Percentiles rank a stretch among this genome's conserved stretches.
These are phyloP conservation scores for Cercospora brassicicola DNA, from an alignment of 2,329 filamentous ascomycete genomes.

Conservation along the genomic window DNA sequence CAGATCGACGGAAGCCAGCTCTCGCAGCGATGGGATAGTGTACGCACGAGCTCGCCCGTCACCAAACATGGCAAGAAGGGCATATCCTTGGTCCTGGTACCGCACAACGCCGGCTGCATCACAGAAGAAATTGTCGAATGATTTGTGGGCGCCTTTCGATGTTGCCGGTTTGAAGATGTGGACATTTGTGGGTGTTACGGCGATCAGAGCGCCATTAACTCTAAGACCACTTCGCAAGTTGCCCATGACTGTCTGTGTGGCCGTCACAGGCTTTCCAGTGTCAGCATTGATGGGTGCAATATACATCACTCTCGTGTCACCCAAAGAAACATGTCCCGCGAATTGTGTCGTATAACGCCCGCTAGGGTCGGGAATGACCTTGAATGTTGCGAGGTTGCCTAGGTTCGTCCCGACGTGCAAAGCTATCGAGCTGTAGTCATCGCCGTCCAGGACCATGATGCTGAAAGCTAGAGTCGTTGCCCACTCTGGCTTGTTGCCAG, in stretches of 20 bases:
- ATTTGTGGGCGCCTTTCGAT: slow-evolving; percentile 86
- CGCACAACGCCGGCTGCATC: slow-evolving; percentile 76
- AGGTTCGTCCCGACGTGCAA: slow-evolving; percentile 86
- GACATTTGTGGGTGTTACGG: slow-evolving; percentile 71
- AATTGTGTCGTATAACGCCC: slow-evolving; percentile 71
- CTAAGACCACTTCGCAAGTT: slow-evolving; percentile 71
- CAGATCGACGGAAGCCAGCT: slow-evolving; percentile 69
- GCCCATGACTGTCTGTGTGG: slow-evolving; percentile 73
- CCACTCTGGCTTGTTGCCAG: slow-evolving; percentile 63
- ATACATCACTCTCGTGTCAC: slow-evolving; percentile 65
- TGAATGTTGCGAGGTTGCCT: slow-evolving; percentile 85
- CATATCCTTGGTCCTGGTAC: slow-evolving; percentile 69
- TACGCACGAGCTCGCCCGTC: slow-evolving; percentile 78
- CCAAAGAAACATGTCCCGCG: slow-evolving; percentile 66
- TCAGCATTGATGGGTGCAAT: slow-evolving; percentile 79
- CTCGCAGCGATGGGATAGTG: slow-evolving; percentile 82
- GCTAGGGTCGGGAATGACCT: slow-evolving; percentile 71
- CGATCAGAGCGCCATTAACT: slow-evolving; percentile 77
- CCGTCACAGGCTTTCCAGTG: slow-evolving; percentile 71
- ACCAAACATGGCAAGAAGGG: slow-evolving; percentile 79
- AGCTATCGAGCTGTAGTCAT: slow-evolving; percentile 89
- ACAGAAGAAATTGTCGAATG: slow-evolving; percentile 80
- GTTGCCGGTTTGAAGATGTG: slow-evolving; percentile 83
- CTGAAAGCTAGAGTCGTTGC: slow-evolving; percentile 84
- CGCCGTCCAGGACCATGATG: slow-evolving; percentile 89